Evolutionary conservation across 2,329 filamentous ascomycete species (phyloP), one percentile per base, ranked within the genome.

Genomic region (Clarireedia sp.): DNA sequence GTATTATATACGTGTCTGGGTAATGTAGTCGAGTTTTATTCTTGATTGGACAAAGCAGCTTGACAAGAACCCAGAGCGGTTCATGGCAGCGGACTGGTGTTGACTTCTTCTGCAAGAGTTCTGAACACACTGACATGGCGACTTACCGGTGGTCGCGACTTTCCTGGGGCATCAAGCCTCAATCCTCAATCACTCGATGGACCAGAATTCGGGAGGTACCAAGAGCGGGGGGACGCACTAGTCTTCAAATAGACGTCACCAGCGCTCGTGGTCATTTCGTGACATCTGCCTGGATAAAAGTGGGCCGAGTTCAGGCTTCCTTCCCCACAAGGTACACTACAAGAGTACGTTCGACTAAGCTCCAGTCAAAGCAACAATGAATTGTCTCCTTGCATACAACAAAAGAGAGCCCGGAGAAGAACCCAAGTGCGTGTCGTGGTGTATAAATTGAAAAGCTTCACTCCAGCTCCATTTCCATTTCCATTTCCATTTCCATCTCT

Each of bases 231-330:
- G 24, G 24, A 26, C 24, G 5, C 16, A 19, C 16, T 41, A 41
- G 38, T 41, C 16, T 41, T 9, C 4, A 41, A 41, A 41, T 19
- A 21, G 23, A 40, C 9, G 29, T 54, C 51, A 54, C 51, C 33
- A 29, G 43, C 5, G 37, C 45, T 48, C 23, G 43, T 48, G 23
- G 33, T 17, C 5, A 48, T 21, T 54, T 14, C 43, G 51, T 33
- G 51, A 38, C 51, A 38, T 41, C 51, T 54, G 51, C 51, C 51
- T 54, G 51, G 17, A 24, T 40, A 54, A 54, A 54, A 40, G 44
- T 12, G 51, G 43, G 17, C 21, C 10, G 33, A 10, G 26, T 29
- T 48, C n/a, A 48, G 44, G 43, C 43, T 48, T 3, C 16, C 51
- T 19, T 24, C 17, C 33, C 19, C 19, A 9, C 21, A 33, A 16